Evolutionary conservation across 345 rosid genomes (phyloP), one percentile per base, ranked within the genome.

Genomic region (Arabis hirsuta): DNA sequence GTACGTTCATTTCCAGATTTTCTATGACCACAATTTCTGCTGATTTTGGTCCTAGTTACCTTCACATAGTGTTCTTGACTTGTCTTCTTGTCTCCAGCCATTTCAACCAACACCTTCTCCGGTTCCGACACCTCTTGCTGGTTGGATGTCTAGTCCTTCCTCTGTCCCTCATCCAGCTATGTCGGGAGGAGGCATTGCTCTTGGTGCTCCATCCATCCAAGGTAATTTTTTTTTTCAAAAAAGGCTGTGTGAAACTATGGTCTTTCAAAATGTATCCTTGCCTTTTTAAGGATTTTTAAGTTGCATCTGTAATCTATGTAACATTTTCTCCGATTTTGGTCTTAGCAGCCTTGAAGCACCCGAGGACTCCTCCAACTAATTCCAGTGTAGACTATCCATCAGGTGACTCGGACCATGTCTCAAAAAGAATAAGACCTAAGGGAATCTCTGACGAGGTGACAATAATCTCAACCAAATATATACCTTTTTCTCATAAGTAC

Each of bases 91-190:
- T 58, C 24, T 74, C 69, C 85, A 95, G 99, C 96, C 99, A 43
- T 95, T 95, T 79, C 99, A 91, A 74, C 87, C 96, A 34, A 77
- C 92, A 54, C 81, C 97, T 57, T 87, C 97, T 6, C 73, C 85
- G 24, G 94, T 88, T 70, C 96, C 99, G 6, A 80, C 96, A 70
- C 90, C 96, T 58, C 96, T 91, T 76, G 99, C 99, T 47, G 90
- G 98, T 78, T 91, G 99, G 99, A 95, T 95, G 99, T 86, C 99
- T 22, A 90, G 82, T 81, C 86, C 98, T 78, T 75, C 99, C 59
- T 76, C 93, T 71, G 90, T 88, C 50, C 78, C 92, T 63, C 98
- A 90, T 85, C 88, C 93, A 53, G 86, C 92, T 38, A 90, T 88
- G 72, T 86, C 97, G 58, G 96, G 96, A 58, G 90, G 87, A 78